Evolutionary conservation across 768 basidiomycete species (phyloP), one percentile per base, ranked within the genome.

Genomic region (Pholiota molesta): DNA sequence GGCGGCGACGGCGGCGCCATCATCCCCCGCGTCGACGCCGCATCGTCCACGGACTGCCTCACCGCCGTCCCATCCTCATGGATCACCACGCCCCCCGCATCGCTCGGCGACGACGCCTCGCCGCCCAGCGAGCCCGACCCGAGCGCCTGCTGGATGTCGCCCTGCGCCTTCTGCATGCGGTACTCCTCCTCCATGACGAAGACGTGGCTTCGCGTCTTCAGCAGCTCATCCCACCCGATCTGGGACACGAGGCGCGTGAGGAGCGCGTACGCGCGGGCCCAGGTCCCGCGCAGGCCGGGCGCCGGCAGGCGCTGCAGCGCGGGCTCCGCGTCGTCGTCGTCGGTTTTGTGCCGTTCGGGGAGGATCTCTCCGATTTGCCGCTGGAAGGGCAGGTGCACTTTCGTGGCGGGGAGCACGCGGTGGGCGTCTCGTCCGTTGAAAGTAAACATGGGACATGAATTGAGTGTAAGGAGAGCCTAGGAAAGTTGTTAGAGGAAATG

Each of bases 131-230:
- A 44, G 33, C 64, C 47, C 10, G 66, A 66, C 5, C 63, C 62
- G n/a, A 69, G 66, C n/a, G 64, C 72, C 54, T 78, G 72, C 52
- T 81, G 78, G n/a, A 90, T 79, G 29, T 95, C 93, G 2, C 73
- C 78, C 5, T 91, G 86, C 2, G 91, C 89, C 72, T 98, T 98
- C 78, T 98, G 97, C 88, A 93, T 91, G 39, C 97, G 85, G 73
- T 99, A 99, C 73, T 99, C 97, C 73, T 99, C 97, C 73, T 99
- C 97, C 97, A 99, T 99, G 42, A 99, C 97, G 75, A 99, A 99
- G 14, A 99, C 97, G 39, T 81, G 77, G 74, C 93, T 95, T 83
- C 97, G 89, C 14, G 93, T 91, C 79, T 95, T 95, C 60, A 99
- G 83, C 2, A 99, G 85, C 78, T 99, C 97, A 77, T 99, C 97